phyloP scores from a whole-genome alignment of 805 yeast genomes.

The Candida ficus region DNA sequence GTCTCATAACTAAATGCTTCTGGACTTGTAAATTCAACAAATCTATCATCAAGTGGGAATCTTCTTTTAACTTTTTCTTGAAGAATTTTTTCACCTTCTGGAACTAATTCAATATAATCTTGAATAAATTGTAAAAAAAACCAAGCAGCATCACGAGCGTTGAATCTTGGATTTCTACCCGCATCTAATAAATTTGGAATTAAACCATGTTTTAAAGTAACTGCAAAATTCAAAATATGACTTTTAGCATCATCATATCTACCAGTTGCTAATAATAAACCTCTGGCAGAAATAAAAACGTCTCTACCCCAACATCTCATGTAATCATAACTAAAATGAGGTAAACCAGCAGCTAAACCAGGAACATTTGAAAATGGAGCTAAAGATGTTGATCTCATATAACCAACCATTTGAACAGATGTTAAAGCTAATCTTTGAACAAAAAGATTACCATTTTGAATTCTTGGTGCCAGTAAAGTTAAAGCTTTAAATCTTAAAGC shows the following conservation, averaged over 20 bases:
- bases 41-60: constrained; percentile 85
- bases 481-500: constrained; percentile 71
- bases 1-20: constrained; percentile 70
- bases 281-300: constrained; percentile 83
- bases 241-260: constrained; percentile 71
- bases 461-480: constrained; percentile 44
- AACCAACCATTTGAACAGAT: constrained; percentile 83
- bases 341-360: constrained; percentile 92
- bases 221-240: constrained; percentile 84
- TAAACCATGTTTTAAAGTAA: constrained; percentile 89
- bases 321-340: constrained; percentile 84
- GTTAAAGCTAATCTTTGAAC: constrained; percentile 75
- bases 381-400: constrained; percentile 68
- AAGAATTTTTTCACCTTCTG: constrained; percentile 62
- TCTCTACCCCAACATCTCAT: constrained; percentile 99
- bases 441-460: constrained; percentile 63
- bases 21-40: constrained; percentile 60
- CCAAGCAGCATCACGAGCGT: constrained; percentile 98
- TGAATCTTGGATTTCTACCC: constrained; percentile 89
- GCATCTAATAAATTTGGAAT: constrained; percentile 92
- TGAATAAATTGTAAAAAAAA: constrained; percentile 86
- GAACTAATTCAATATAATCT: constrained; percentile 66
- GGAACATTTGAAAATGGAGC: constrained; percentile 59
- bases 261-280: constrained; percentile 72
- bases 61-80: constrained; percentile 73